A percentile compares a stretch with the other conserved stretches of the same genome.
phyloP scores from a whole-genome alignment of 345 rosid genomes.

The Tarenaya hassleriana region DNA sequence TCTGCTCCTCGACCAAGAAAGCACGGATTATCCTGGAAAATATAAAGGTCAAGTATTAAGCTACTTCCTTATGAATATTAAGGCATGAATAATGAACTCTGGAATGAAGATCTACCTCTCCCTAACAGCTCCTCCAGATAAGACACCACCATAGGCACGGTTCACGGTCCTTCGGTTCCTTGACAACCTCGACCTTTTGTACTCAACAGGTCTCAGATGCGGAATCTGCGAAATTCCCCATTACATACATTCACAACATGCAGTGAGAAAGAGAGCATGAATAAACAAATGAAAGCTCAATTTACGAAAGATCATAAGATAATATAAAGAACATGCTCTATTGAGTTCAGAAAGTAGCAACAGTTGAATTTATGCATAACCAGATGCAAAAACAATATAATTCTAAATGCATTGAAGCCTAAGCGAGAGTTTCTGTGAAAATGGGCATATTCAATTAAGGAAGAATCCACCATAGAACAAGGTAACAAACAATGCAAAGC shows the following conservation, averaged over 20 bases:
- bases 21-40: constrained; percentile 52
- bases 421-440: too few species aligned
- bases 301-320: too few species aligned
- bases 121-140: constrained; percentile 72
- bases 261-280: background rate
- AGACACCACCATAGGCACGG: constrained; percentile 76
- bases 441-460: too few species aligned
- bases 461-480: too few species aligned
- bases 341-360: too few species aligned
- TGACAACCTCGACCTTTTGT: constrained; percentile 66
- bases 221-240: constrained; percentile 43
- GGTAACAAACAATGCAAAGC: too few species aligned
- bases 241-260: background rate
- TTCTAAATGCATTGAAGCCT: too few species aligned
- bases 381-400: too few species aligned
- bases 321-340: too few species aligned
- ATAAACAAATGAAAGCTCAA: background rate
- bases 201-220: constrained; percentile 79
- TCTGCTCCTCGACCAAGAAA: constrained; percentile 67
- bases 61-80: background rate
- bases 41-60: background rate
- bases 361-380: too few species aligned
- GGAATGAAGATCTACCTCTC: constrained; percentile 39
- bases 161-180: constrained; percentile 76
- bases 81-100: background rate